Base-by-base conservation (phyloP, 257 asterid genomes). In the Scutellaria baicalensis region DNA sequence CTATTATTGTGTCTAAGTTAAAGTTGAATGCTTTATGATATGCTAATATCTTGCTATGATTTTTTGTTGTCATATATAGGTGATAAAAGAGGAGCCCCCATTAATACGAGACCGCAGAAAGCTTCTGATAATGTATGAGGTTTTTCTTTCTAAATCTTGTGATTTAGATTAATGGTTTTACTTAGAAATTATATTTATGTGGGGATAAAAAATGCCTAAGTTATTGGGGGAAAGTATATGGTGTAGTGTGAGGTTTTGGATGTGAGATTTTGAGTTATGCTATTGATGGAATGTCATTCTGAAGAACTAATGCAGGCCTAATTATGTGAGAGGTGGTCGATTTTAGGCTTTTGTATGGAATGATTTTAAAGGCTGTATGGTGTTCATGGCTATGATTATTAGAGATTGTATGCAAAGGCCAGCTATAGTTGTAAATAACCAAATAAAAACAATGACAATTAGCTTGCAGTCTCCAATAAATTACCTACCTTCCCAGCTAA, bases 121-220 rank as follows among this genome's bases (percentile, higher is more conserved):
- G 80, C 71, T 65, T 51, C 75, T 75, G 57, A 74, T 55, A 45
- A 77, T 70, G 86, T 84, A 78, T 21, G 83, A 44, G 20, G 8
- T 50, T 76, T 69, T 31, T 70, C 31, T 31, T 48, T 31, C 0
- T 14, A 9, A 33, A 35, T 8, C 4, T 4, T 67, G 49, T 47
- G 49, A n/a, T 49, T 51, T 18, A 9, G 61, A 21, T 27, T 54
- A 2, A 6, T 54, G 13, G 10, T 56, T 59, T 58, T 64, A 5
- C 23, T 49, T 6, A 33, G 71, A 68, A 10, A 16, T 48, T 8
- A 50, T 20, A 11, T 11, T 36, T 27, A 20, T 48, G 9, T 31
- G 23, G 62, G 57, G 44, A 50, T 49, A 33, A 48, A 9, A 36
- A 48, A 17, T 49, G 42, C 31, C 23, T 12, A 57, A 21, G 55